phyloP scores from a whole-genome alignment of 2,329 filamentous ascomycete species.

The Fonsecaea erecta region DNA sequence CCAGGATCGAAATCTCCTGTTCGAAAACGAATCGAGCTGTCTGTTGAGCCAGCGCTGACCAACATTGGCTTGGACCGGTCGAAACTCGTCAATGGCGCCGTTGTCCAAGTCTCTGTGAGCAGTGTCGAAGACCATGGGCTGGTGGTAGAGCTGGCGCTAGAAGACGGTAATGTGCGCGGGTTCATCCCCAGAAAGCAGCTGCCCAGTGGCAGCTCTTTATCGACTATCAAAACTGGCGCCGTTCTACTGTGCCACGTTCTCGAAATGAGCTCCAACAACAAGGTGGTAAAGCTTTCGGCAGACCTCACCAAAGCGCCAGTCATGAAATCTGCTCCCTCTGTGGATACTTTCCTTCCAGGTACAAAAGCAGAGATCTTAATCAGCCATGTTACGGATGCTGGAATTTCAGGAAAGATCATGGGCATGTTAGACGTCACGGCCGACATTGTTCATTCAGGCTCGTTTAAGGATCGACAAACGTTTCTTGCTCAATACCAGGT shows the following conservation, averaged over 20 bases:
- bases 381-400: conserved; percentile 72
- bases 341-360: conserved; percentile 88
- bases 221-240: conserved; percentile 76
- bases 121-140: conserved; percentile 97
- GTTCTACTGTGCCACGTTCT: conserved; percentile 84
- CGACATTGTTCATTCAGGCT: conserved; percentile 85
- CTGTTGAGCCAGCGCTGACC: conserved; percentile 75
- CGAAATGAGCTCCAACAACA: conserved; percentile 74
- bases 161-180: conserved; percentile 69
- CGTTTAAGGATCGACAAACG: conserved; percentile 68
- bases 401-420: conserved; percentile 88
- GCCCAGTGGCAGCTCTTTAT: conserved; percentile 66
- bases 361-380: conserved; percentile 86
- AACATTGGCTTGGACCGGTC: conserved; percentile 76
- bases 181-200: conserved; percentile 88
- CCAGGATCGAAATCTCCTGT: conserved; percentile 61
- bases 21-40: conserved; percentile 84
- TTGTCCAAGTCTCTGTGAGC: conserved; percentile 82
- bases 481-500: conserved; percentile 74
- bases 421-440: conserved; percentile 89
- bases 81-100: conserved; percentile 74
- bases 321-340: conserved; percentile 77
- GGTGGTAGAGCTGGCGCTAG: conserved; percentile 86
- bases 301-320: conserved; percentile 57
- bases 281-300: conserved; percentile 83